A percentile compares a stretch with the other conserved stretches of the same genome.
Conservation (phyloP, 2,329 filamentous ascomycete species). For the Sporothrix luriei region DNA sequence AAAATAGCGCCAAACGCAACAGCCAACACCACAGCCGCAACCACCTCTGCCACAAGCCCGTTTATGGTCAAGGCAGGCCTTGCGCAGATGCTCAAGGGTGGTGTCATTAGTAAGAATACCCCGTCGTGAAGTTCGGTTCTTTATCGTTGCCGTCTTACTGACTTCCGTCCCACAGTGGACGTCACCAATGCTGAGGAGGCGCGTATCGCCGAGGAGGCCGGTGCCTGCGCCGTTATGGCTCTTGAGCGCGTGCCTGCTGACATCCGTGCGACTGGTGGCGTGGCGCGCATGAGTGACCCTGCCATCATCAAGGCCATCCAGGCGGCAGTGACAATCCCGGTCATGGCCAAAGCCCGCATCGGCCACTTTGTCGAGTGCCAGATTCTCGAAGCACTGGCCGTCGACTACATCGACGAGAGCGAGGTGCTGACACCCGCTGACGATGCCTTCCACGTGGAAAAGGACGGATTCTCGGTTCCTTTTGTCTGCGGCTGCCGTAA, state of each 20-base stretch:
- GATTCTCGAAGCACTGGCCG: constrained; percentile 91
- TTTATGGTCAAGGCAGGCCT: constrained; percentile 94
- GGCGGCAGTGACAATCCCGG: constrained; percentile 90
- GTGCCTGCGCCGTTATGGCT: constrained; percentile 96
- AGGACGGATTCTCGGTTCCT: constrained; percentile 76
- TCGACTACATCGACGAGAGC: constrained; percentile 98
- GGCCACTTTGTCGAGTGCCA: constrained; percentile 98
- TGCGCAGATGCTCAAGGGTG: constrained; percentile 97
- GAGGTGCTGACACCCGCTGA: constrained; percentile 97
- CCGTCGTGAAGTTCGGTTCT: not conserved
- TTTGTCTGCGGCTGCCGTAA: constrained; percentile 97
- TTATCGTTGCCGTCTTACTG: not conserved
- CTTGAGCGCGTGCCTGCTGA: constrained; percentile 96
- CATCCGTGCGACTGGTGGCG: constrained; percentile 88
- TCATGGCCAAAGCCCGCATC: constrained; percentile 98
- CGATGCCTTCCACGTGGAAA: constrained; percentile 86
- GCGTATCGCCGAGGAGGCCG: constrained; percentile 95
- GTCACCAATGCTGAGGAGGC: constrained; percentile 92
- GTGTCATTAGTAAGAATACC: constrained; percentile 70
- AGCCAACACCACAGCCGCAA: constrained; percentile 34
- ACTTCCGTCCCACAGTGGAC: constrained; percentile 64
- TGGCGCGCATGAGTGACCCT: constrained; percentile 96
- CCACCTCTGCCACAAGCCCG: constrained; percentile 47
- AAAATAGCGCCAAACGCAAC: constrained; percentile 31
- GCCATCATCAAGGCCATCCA: constrained; percentile 95